A percentile compares a stretch with the other conserved stretches of the same genome.
These are phyloP conservation scores for Diospyros kaki DNA, from an alignment of 148 eudicot genomes.

Conservation along the genomic window DNA sequence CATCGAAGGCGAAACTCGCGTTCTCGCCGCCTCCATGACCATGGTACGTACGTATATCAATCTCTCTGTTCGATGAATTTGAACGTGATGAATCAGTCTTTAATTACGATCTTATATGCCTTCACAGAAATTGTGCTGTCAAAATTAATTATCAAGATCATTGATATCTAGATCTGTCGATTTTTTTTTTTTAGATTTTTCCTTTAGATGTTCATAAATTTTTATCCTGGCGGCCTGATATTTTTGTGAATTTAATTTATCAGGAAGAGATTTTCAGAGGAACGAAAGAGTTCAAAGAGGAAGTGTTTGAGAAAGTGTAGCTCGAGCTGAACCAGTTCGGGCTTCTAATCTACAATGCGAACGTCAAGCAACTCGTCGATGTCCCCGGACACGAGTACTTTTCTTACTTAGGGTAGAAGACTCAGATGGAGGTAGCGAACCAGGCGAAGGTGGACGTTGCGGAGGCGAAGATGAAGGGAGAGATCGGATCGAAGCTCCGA, in stretches of 20 bases:
- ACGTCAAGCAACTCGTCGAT: slow-evolving; percentile 4
- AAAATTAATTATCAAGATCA: no score
- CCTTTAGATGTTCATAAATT: no score
- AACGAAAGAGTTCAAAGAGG: neutral
- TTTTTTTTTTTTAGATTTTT: no score
- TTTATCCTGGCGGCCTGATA: no score
- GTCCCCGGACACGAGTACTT: slow-evolving; percentile 3
- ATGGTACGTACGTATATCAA: neutral
- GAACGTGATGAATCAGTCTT: no score
- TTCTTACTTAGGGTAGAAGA: slow-evolving; percentile 10
- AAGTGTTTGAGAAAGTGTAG: slow-evolving; percentile 3
- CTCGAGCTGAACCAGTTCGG: slow-evolving; percentile 7
- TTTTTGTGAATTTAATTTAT: no score
- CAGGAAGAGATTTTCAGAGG: slow-evolving; percentile 6
- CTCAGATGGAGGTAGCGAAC: slow-evolving; percentile 14
- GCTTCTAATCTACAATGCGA: slow-evolving; percentile 11
- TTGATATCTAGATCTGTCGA: no score
- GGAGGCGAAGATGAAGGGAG: slow-evolving; percentile 27
- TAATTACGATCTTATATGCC: no score
- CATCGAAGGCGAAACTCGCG: neutral
- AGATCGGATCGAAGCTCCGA: slow-evolving; percentile 20
- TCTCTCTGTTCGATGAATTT: no score
- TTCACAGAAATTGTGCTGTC: no score
- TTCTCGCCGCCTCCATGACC: slow-evolving; percentile 7
- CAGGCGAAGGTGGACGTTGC: slow-evolving; percentile 22